Evolutionary conservation across 495 filamentous ascomycete genomes (phyloP), one percentile per base, ranked within the genome.

Genomic region (Geopyxis carbonaria): DNA sequence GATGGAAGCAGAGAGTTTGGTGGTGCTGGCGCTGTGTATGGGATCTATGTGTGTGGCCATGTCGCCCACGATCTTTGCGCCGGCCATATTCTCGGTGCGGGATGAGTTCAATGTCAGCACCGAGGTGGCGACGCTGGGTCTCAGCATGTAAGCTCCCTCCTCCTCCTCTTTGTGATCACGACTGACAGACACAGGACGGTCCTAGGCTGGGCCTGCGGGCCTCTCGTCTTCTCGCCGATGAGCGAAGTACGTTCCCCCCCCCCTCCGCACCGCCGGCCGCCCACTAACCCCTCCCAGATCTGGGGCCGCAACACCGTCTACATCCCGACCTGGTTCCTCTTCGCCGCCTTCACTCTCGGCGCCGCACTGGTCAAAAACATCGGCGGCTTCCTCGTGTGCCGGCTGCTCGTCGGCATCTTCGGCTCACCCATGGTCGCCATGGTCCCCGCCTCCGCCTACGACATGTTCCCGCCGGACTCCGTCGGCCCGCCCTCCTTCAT

Each of bases 401-500:
- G 85, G 21, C 87, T 92, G 61, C 85, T 84, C 50, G 73, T 67
- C 39, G 84, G 85, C 25, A 41, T 40, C 0, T 46, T 51, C 34
- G 49, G 43, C 2, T 52, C 49, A 5, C 49, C 49, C 1, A 27
- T 34, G 68, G 70, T 93, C 7, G 75, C 85, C 8, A 75, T 93
- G 27, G 85, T 66, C 6, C 62, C 61, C 11, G 72, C 69, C 0
- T 69, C 68, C 0, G 67, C 75, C 27, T 64, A 66, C 2, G 72
- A 76, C 42, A 33, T 74, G 10, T 60, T 66, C 14, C 91, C 0
- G 84, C 74, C 5, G 86, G 84, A 14, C 68, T 87, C 36, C 11
- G 68, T 83, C 42, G 85, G 85, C 31, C 61, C 85, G 10, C 83
- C 85, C 22, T 74, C 85, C 40, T 80, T 81, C 2, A 58, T 89